Base-by-base conservation (phyloP, 495 filamentous ascomycete genomes). In the Penicillium manginii region DNA sequence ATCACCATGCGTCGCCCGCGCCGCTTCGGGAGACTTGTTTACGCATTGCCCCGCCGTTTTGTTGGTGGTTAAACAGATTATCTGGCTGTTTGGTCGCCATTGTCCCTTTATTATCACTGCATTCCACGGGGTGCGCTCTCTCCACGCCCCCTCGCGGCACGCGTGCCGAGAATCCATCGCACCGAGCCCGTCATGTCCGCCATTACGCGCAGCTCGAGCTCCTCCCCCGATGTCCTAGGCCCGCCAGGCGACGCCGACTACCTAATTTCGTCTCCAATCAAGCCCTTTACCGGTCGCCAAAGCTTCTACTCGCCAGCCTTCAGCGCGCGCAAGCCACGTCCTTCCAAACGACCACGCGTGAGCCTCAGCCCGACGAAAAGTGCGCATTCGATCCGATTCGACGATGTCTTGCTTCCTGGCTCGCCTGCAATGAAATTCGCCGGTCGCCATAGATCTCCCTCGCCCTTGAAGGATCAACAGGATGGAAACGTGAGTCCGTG, bases 401-500 rank as follows among this genome's bases (percentile, higher is more conserved):
- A 78, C 57, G 76, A 79, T 73, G 69, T 80, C 17, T 42, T 80
- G 43, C 75, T 80, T 18, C 78, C 78, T 10, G 71, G 69, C 4
- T 76, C 74, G 8, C 75, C 78, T 8, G 58, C 66, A 17, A 73
- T 65, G 66, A 77, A 77, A 45, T 35, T 74, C 7, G 68, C 70
- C 57, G 67, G 72, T 47, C 63, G 59, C 21, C 73, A 73, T 32
- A 53, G 65, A 35, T 71, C 72, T 11, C 49, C 71, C 26, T 79
- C 77, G 3, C 78, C 76, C 12, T 67, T 73, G 11, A 79, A 77
- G 23, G 54, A 59, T 8, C 68, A 64, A 40, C 57, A 69, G 35
- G 67, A 79, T 11, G 73, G 73, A 18, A 72, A 75, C 61, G 61
- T 71, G 9, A 84, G 79, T 57, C 83, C 83, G 42, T 86, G 83